Conservation (phyloP, 768 basidiomycete genomes). For the Stropharia rugosoannulata region DNA sequence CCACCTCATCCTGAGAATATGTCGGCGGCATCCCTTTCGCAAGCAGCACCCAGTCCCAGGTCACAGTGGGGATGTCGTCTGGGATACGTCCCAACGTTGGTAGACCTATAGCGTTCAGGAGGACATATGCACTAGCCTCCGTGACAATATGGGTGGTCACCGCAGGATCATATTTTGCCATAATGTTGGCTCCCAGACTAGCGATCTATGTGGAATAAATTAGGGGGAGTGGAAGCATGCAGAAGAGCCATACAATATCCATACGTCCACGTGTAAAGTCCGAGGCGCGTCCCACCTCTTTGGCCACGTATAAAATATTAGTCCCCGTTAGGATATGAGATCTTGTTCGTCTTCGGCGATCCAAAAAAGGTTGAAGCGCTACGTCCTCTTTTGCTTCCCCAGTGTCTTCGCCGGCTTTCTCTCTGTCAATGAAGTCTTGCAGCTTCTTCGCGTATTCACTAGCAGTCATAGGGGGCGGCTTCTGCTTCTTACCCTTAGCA, state of each 20-base stretch:
- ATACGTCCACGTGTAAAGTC: slow-evolving; percentile 53
- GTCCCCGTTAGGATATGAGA: slow-evolving; percentile 48
- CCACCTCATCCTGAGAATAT: slow-evolving; percentile 26
- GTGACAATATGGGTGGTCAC: slow-evolving; percentile 70
- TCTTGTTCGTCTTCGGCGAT: slow-evolving; percentile 8
- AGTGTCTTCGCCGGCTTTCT: slow-evolving; percentile 5
- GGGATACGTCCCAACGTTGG: slow-evolving; percentile 58
- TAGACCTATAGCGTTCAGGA: slow-evolving; percentile 45
- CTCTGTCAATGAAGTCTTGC: slow-evolving; percentile 25
- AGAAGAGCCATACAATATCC: slow-evolving; percentile 50
- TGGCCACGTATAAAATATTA: slow-evolving; percentile 57
- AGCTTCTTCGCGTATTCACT: slow-evolving; percentile 54
- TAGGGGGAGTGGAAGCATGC: slow-evolving; percentile 1
- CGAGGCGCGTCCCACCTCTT: slow-evolving; percentile 54
- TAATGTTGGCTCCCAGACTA: slow-evolving; percentile 59
- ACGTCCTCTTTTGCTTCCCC: no score
- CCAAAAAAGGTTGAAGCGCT: slow-evolving; percentile 11
- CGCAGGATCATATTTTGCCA: slow-evolving; percentile 54
- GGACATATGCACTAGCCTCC: slow-evolving; percentile 30
- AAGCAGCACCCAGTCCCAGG: slow-evolving; percentile 59
- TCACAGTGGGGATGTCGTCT: slow-evolving; percentile 60
- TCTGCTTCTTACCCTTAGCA: slow-evolving; percentile 32
- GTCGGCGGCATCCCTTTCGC: slow-evolving; percentile 28
- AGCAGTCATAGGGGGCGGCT: slow-evolving; percentile 42
- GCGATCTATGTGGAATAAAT: slow-evolving; percentile 46